Evolutionary conservation across 129 eudicot species (phyloP).

Genomic region (Mikania micrantha): DNA sequence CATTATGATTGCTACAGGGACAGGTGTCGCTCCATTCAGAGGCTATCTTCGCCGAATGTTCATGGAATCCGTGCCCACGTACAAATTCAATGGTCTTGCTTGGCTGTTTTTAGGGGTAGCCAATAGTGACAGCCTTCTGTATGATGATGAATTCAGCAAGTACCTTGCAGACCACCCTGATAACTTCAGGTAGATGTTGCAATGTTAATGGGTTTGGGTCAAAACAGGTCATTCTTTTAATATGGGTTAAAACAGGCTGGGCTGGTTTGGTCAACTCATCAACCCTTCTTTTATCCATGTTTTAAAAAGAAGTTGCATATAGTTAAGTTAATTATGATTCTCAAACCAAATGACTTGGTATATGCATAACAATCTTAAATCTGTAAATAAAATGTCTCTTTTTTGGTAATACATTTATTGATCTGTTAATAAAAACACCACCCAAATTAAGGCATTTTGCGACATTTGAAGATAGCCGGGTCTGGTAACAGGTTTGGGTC

Average conservation of each 20-base stretch:
- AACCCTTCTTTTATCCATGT: too few species aligned
- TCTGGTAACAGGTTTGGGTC: neutral
- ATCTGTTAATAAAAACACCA: too few species aligned
- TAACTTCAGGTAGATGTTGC: conserved; percentile 45
- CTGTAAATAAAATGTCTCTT: too few species aligned
- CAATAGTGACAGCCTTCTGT: conserved; percentile 82
- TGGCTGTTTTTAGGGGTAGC: conserved; percentile 99
- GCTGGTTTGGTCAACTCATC: too few species aligned
- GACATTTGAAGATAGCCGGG: too few species aligned
- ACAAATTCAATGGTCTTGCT: conserved; percentile 80
- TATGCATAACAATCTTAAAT: too few species aligned
- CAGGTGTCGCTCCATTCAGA: conserved; percentile 95
- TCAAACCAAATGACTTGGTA: too few species aligned
- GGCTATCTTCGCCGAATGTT: conserved; percentile 98
- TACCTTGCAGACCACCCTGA: conserved; percentile 74
- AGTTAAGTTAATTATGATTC: too few species aligned
- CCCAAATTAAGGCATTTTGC: too few species aligned
- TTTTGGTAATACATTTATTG: too few species aligned
- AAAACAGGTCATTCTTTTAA: neutral
- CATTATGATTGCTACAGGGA: conserved; percentile 97
- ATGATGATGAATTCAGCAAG: conserved; percentile 79
- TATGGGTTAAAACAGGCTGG: neutral
- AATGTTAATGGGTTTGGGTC: neutral
- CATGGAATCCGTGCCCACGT: conserved; percentile 80
- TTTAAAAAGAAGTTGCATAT: too few species aligned